Conservation (phyloP, 169 alveolate genomes). For the Ichthyophthirius multifiliis region DNA sequence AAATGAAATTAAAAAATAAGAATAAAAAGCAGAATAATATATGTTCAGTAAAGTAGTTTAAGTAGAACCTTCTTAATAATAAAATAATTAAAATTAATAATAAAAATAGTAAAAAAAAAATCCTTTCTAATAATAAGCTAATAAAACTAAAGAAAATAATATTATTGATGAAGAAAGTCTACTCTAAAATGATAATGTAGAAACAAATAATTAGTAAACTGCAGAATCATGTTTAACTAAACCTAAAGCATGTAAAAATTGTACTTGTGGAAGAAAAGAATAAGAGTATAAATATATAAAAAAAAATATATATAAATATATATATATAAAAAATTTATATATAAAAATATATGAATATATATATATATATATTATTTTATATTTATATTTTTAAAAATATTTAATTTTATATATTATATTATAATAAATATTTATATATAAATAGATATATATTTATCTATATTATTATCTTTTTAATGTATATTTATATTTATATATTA, state of each 20-base stretch:
- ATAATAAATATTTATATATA: no score
- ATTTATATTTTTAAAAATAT: neutral
- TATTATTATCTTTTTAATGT: neutral
- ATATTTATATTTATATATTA: neutral
- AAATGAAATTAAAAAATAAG: neutral
- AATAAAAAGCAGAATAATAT: neutral
- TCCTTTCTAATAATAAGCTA: neutral
- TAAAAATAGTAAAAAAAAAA: neutral
- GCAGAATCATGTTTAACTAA: constrained; percentile 36
- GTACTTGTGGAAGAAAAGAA: constrained; percentile 76
- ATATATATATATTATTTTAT: no score
- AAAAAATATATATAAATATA: neutral
- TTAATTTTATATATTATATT: no score
- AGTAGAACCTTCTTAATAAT: neutral
- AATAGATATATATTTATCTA: no score
- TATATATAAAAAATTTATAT: neutral
- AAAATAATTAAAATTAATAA: neutral
- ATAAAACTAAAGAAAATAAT: neutral
- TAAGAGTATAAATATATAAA: constrained; percentile 1
- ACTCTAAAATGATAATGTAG: neutral
- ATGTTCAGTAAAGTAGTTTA: neutral
- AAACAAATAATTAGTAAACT: neutral
- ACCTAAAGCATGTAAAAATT: constrained; percentile 65
- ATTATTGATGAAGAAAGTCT: constrained; percentile 5
- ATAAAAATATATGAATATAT: no score